phyloP scores from a whole-genome alignment of 2,329 filamentous ascomycete species.

The Talaromyces pinophilus region DNA sequence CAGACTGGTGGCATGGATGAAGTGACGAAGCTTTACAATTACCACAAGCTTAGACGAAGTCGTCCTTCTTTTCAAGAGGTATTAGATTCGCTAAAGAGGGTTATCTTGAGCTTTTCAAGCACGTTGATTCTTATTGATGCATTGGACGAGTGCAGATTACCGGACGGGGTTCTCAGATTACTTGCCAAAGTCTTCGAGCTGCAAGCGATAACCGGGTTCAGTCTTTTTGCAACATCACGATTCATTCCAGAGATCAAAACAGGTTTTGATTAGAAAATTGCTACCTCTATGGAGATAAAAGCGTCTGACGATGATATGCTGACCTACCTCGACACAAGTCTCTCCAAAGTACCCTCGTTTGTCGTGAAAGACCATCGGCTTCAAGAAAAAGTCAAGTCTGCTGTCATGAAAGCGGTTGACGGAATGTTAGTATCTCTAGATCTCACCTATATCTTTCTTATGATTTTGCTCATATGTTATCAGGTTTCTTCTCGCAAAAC shows the following conservation, averaged over 20 bases:
- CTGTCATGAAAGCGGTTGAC: slow-evolving; percentile 20
- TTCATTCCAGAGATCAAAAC: slow-evolving; percentile 29
- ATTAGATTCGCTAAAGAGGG: neutral
- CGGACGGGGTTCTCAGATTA: slow-evolving; percentile 21
- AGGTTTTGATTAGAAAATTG: slow-evolving; percentile 22
- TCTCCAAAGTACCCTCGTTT: slow-evolving; percentile 24
- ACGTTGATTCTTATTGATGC: slow-evolving; percentile 29
- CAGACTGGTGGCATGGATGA: slow-evolving; percentile 1
- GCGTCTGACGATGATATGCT: slow-evolving; percentile 11
- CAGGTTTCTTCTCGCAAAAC: slow-evolving; percentile 24
- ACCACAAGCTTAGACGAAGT: slow-evolving; percentile 16
- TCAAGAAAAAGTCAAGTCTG: slow-evolving; percentile 25
- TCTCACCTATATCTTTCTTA: neutral
- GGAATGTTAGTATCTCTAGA: slow-evolving; percentile 26
- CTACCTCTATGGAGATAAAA: neutral
- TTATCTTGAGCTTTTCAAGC: slow-evolving; percentile 14
- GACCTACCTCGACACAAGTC: neutral
- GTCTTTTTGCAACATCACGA: slow-evolving; percentile 36
- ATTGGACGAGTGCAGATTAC: slow-evolving; percentile 26
- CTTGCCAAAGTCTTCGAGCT: slow-evolving; percentile 27
- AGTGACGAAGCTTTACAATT: slow-evolving; percentile 23
- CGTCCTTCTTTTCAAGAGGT: slow-evolving; percentile 25
- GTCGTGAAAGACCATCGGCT: slow-evolving; percentile 22
- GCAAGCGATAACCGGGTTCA: slow-evolving; percentile 23
- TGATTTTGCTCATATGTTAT: neutral